A percentile compares a stretch with the other conserved stretches of the same genome.
Conservation (phyloP, 1,284 basidiomycete genomes). For the Sanguinoderma infundibulare region DNA sequence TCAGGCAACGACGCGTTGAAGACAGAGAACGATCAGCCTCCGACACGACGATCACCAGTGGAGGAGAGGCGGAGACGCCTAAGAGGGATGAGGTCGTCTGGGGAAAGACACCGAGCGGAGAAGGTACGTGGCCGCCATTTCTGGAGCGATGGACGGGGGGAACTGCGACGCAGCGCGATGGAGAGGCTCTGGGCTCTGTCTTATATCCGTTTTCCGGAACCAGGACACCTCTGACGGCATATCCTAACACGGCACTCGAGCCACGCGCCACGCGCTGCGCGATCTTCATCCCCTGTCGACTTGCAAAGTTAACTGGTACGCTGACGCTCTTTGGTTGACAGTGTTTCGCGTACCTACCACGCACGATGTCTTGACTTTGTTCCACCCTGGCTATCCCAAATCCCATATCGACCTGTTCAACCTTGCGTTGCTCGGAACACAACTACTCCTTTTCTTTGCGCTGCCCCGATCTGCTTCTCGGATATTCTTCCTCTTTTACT, state of each 20-base stretch:
- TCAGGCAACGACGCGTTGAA: conserved; percentile 26
- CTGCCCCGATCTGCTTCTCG: conserved; percentile 62
- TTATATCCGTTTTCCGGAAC: background rate
- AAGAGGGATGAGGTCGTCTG: conserved; percentile 71
- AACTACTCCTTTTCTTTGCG: conserved; percentile 78
- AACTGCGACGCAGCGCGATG: background rate
- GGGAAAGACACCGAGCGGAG: conserved; percentile 86
- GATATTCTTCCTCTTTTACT: conserved; percentile 83
- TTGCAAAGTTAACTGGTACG: background rate
- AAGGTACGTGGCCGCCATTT: conserved; percentile 55
- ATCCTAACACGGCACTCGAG: background rate
- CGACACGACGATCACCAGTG: conserved; percentile 14
- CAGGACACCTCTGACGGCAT: background rate
- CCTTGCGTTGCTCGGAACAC: conserved; percentile 76
- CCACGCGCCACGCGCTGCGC: background rate
- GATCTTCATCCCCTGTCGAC: conserved; percentile 4
- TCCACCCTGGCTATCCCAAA: conserved; percentile 88
- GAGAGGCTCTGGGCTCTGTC: too few relatives aligned
- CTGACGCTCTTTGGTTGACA: conserved; percentile 36
- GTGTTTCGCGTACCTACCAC: conserved; percentile 96
- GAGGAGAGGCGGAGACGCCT: conserved; percentile 12
- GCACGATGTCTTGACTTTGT: conserved; percentile 92
- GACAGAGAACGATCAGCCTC: conserved; percentile 13
- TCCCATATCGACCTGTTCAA: conserved; percentile 92
- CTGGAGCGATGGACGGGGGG: background rate